A percentile compares a stretch with the other conserved stretches of the same genome.
Conservation (phyloP, 2,329 filamentous ascomycete species). For the Ilyonectria mors-panacis region DNA sequence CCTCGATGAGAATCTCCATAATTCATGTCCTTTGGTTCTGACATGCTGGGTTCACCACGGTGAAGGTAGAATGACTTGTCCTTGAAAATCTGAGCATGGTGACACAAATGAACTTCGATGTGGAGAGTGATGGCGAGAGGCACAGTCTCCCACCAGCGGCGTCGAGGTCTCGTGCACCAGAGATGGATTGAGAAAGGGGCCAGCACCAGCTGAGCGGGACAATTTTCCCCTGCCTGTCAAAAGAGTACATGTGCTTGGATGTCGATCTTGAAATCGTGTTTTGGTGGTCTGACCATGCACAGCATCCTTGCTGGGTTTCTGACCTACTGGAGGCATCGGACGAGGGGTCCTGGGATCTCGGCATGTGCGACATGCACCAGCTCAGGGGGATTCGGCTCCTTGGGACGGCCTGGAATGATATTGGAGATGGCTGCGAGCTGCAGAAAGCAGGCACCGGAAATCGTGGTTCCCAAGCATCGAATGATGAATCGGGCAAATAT, state of each 20-base stretch:
- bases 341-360: background rate
- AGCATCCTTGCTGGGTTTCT: too few relatives aligned
- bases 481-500: constrained; percentile 14
- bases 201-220: background rate
- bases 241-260: background rate
- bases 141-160: constrained; percentile 3
- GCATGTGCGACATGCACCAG: background rate
- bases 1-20: too few relatives aligned
- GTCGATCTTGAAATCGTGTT: background rate
- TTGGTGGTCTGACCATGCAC: background rate
- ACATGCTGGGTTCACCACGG: background rate
- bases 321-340: background rate
- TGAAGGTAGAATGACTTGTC: background rate
- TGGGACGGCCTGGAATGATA: background rate
- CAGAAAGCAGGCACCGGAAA: constrained; percentile 2
- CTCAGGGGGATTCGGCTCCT: background rate
- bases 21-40: background rate
- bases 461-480: constrained; percentile 8
- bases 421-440: background rate
- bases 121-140: background rate
- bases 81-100: background rate
- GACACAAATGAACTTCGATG: constrained; percentile 7
- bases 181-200: constrained; percentile 3
- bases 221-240: background rate
- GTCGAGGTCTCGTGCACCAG: background rate